Base-by-base conservation (phyloP, 495 filamentous ascomycete species). In the Penicillium angulare region DNA sequence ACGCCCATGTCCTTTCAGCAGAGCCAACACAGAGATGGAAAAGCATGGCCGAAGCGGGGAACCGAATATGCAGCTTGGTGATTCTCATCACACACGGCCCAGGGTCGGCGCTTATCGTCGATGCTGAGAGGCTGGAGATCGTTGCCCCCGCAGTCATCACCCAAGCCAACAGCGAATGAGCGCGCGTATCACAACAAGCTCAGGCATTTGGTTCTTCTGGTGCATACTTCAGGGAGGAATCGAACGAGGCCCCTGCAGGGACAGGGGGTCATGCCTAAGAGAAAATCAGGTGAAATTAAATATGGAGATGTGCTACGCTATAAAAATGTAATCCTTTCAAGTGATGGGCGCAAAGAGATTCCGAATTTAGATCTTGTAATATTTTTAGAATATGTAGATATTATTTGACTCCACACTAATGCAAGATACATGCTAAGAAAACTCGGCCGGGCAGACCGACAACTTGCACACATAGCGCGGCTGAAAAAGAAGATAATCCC, bases 41-140 rank as follows among this genome's bases (percentile, higher is more conserved):
- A 36, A 36, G 21, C 10, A 22, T 26, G 40, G 43, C 22, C 24
- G 44, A 24, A 54, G 54, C 44, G 59, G 56, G 56, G 54, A 52
- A 48, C 22, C 13, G 38, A 24, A 61, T 60, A 60, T 65, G 62
- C 62, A 60, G 32, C 49, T 56, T 50, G 18, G 26, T 38, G 46
- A 16, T 56, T 49, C 60, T 58, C 62, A 60, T 65, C 62, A 65
- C 62, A 65, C 49, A 21, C 49, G 46, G 59, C 33, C 53, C 54
- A 23, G 35, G 56, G 32, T 48, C 46, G 46, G 62, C 62, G 62
- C 62, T 47, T 65, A 65, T 60, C 46, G 49, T 45, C 49, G 34
- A 40, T 23, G 50, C 46, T 65, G 59, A 65, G 51, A 63, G 62
- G 62, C 47, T 44, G 49, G 52, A 42, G 7, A n/a, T 47, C 21